Percentiles rank a stretch among this genome's conserved stretches.
Evolutionary conservation across 129 eudicot species (phyloP).

Genomic region (Chrysanthemum lavandulifolium): DNA sequence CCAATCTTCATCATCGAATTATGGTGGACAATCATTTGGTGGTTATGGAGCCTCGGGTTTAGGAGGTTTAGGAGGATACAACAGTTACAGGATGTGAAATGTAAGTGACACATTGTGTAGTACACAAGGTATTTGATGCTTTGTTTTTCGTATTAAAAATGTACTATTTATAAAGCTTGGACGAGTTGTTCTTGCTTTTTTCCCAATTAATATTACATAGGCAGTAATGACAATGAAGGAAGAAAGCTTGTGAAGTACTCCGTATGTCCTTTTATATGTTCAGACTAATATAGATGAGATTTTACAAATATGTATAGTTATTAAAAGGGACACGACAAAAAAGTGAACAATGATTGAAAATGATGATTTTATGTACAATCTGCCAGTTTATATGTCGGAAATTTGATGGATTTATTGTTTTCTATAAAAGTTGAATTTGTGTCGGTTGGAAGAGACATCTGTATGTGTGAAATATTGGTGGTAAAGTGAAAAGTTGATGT

Average conservation of each 20-base stretch:
- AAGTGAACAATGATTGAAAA: too few relatives aligned
- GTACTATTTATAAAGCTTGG: conserved; percentile 24
- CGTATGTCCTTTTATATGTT: background rate
- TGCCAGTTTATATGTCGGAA: too few relatives aligned
- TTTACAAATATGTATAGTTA: too few relatives aligned
- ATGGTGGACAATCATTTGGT: conserved; percentile 34
- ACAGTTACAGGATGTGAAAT: conserved; percentile 59
- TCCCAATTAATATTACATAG: background rate
- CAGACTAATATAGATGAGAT: background rate
- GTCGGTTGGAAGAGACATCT: too few relatives aligned
- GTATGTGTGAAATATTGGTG: too few relatives aligned
- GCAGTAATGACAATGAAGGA: conserved; percentile 6
- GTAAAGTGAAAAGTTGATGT: too few relatives aligned
- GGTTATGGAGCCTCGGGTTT: conserved; percentile 62
- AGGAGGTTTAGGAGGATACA: conserved; percentile 70
- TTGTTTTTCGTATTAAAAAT: conserved; percentile 13
- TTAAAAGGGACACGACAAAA: too few relatives aligned
- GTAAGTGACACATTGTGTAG: conserved; percentile 5
- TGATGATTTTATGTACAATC: too few relatives aligned
- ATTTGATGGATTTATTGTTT: too few relatives aligned
- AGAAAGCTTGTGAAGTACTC: conserved; percentile 4
- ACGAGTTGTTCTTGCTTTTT: background rate
- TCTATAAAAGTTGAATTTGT: too few relatives aligned
- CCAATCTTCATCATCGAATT: conserved; percentile 46
- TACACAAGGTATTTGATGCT: conserved; percentile 22